Conservation (phyloP, 2,329 filamentous ascomycete species). For the Cucurbitaria berberidis region DNA sequence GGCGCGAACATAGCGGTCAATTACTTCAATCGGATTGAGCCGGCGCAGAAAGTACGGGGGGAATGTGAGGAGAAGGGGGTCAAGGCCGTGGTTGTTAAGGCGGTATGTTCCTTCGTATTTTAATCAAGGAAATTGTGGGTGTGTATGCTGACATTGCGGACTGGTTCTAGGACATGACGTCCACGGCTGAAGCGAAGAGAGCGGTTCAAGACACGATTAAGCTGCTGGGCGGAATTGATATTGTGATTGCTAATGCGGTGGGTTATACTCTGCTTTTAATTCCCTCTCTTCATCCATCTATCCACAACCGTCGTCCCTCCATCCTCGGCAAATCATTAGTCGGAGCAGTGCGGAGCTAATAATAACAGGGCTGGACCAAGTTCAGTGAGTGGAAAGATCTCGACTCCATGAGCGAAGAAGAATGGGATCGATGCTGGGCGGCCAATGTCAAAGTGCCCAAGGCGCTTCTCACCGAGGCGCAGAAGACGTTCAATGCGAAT, state of each 20-base stretch:
- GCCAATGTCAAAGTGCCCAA: constrained; percentile 63
- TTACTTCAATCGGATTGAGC: constrained; percentile 67
- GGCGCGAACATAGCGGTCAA: constrained; percentile 76
- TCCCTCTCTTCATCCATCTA: neutral
- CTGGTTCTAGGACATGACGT: constrained; percentile 64
- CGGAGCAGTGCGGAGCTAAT: neutral
- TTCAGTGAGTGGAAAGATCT: constrained; percentile 64
- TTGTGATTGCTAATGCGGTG: constrained; percentile 77
- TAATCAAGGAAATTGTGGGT: neutral
- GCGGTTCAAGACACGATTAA: constrained; percentile 66
- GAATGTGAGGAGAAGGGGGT: constrained; percentile 61
- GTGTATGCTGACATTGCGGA: neutral
- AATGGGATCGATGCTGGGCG: constrained; percentile 71
- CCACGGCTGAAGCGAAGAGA: constrained; percentile 62
- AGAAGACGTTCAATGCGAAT: constrained; percentile 66
- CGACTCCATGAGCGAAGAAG: constrained; percentile 63
- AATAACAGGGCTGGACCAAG: constrained; percentile 64
- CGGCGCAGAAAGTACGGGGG: constrained; percentile 64
- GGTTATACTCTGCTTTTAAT: constrained; percentile 20
- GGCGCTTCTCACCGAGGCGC: constrained; percentile 62
- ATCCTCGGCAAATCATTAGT: too few species aligned
- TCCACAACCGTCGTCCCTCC: neutral
- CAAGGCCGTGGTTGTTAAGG: constrained; percentile 65
- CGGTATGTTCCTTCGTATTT: constrained; percentile 51
- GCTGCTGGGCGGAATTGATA: constrained; percentile 73